Percentiles rank a stretch among this genome's conserved stretches.
Conservation (phyloP, 495 filamentous ascomycete genomes). For the Wilcoxina mikolae region DNA sequence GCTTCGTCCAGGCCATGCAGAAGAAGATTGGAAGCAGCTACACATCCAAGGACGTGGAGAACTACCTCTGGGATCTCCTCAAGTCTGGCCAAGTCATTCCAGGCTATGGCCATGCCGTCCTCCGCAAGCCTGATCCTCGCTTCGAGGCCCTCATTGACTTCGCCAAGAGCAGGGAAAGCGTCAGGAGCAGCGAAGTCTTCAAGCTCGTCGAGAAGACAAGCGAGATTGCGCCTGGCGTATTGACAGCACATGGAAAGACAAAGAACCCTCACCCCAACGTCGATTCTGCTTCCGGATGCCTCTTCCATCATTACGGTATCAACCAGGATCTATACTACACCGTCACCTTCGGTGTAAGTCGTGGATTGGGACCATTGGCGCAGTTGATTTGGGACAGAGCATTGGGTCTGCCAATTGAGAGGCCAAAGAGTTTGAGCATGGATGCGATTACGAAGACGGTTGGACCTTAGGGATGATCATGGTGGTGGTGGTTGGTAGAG, state of each 20-base stretch:
- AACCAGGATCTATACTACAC: constrained; percentile 96
- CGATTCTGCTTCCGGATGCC: constrained; percentile 75
- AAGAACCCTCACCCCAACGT: constrained; percentile 98
- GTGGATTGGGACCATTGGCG: constrained; percentile 78
- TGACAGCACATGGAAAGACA: constrained; percentile 99
- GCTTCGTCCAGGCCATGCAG: constrained; percentile 99
- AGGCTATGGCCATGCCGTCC: constrained; percentile 95
- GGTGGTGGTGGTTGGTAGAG: too few species aligned
- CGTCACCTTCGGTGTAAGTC: constrained; percentile 85
- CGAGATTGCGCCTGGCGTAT: constrained; percentile 94
- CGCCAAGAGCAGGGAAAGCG: constrained; percentile 70
- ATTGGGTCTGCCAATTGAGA: constrained; percentile 89
- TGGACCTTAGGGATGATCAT: neutral
- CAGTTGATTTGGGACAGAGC: constrained; percentile 96
- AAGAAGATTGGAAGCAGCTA: constrained; percentile 81
- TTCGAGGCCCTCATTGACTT: constrained; percentile 96
- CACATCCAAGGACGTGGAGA: constrained; percentile 84
- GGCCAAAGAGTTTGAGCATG: constrained; percentile 34
- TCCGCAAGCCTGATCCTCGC: constrained; percentile 97
- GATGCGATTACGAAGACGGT: constrained; percentile 1
- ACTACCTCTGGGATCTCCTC: constrained; percentile 95
- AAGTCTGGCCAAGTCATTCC: constrained; percentile 92
- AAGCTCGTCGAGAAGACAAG: constrained; percentile 98
- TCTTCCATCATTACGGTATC: constrained; percentile 83
- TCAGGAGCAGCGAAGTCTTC: constrained; percentile 72